Base-by-base conservation (phyloP, 768 basidiomycete genomes). In the Tephrocybe sp. region DNA sequence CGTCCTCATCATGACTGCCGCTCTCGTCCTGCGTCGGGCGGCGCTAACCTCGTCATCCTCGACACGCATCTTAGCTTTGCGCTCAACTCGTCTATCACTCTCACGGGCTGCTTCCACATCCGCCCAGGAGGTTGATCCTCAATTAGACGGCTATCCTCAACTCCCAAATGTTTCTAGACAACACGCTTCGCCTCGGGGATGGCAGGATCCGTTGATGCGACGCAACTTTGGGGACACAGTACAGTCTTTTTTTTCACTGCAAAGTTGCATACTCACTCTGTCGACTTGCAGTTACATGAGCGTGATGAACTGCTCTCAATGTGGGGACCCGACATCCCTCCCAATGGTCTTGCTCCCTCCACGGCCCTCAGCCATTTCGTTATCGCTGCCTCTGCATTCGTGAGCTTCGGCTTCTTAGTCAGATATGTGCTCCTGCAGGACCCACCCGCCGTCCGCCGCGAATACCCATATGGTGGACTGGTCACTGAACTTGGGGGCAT, bases 151-250 rank as follows among this genome's bases (percentile, higher is more conserved):
- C 58, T 91, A 93, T 58, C 89, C 89, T 8, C 74, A 83, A 52
- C 75, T 89, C 5, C 87, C 88, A 33, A 74, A 72, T 65, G 71
- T 82, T 38, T 87, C 85, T 9, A 75, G 78, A 60, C 88, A 91
- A 60, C 72, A 75, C 8, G 76, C 84, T 10, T 72, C 80, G 17
- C 72, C 90, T 0, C 71, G 68, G 44, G 86, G 87, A 39, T 93
- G 89, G 90, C 77, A 85, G 63, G 91, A 93, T 64, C 64, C 66
- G 32, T 81, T 88, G 61, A 78, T 86, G 74, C 76, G 91, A 55
- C 80, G 90, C 48, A 91, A 93, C 64, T 84, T 84, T 70, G 89
- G 86, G 44, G 90, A 93, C 54, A 73, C 85, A 38, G 91, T 91
- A 59, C 30, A 49, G 43, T 7, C 3, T 26, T 52, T 9, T 30